A percentile compares a stretch with the other conserved stretches of the same genome.
These are phyloP conservation scores for Verticillium isaacii DNA, from an alignment of 2,329 filamentous ascomycete genomes.

Conservation along the genomic window DNA sequence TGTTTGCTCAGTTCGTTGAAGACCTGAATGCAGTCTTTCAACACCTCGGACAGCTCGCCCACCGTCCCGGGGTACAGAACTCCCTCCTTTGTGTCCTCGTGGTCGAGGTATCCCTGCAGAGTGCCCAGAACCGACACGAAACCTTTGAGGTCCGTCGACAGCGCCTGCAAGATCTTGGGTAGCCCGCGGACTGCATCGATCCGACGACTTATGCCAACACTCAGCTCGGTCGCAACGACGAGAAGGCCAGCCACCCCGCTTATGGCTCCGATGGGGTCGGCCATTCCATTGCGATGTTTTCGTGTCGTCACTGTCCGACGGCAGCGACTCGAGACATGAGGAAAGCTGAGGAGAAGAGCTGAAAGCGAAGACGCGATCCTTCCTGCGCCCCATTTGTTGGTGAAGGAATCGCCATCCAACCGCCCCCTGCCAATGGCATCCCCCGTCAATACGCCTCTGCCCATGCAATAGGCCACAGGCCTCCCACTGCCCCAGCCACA, in stretches of 20 bases:
- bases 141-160: slow-evolving; percentile 4
- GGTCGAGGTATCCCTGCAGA: slow-evolving; percentile 1
- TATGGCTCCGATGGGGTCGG: slow-evolving; percentile 2
- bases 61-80: slow-evolving; percentile 1
- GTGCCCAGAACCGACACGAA: slow-evolving; percentile 3
- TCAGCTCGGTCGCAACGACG: neutral
- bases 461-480: neutral
- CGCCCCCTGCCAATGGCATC: neutral
- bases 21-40: neutral
- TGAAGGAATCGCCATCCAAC: neutral
- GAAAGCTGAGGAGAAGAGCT: neutral
- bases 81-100: slow-evolving; percentile 2
- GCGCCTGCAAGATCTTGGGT: neutral
- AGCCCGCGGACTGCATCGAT: slow-evolving; percentile 3
- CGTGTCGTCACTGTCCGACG: neutral
- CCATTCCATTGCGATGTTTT: slow-evolving; percentile 1
- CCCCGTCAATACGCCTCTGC: neutral
- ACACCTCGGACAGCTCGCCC: neutral
- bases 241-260: slow-evolving; percentile 4
- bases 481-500: neutral
- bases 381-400: neutral
- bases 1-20: neutral
- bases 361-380: neutral
- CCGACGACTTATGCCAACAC: slow-evolving; percentile 1
- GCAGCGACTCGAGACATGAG: neutral